These are phyloP conservation scores for Quercus suber DNA, from an alignment of 306 rosid genomes.

Conservation along the genomic window DNA sequence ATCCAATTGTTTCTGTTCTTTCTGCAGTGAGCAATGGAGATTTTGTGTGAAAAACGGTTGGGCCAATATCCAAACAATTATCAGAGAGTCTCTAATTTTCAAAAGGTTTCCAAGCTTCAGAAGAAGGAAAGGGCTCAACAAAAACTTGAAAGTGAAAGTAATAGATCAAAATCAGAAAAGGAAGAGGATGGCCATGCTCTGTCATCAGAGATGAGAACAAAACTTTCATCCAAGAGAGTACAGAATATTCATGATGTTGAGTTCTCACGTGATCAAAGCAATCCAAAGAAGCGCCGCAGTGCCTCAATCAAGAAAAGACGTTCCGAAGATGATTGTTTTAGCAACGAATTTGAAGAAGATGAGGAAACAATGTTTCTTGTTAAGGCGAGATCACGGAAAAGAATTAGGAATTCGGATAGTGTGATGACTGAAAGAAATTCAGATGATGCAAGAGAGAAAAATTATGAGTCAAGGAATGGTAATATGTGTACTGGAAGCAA, in stretches of 20 bases:
- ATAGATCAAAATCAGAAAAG: slow-evolving; percentile 16
- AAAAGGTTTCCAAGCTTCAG: slow-evolving; percentile 14
- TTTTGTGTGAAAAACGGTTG: slow-evolving; percentile 21
- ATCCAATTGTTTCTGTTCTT: not conserved
- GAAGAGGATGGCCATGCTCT: slow-evolving; percentile 6
- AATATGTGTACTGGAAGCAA: slow-evolving; percentile 3
- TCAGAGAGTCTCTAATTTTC: slow-evolving; percentile 13
- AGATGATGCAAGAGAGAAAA: slow-evolving; percentile 13
- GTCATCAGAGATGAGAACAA: slow-evolving; percentile 5
- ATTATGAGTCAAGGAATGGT: not conserved
- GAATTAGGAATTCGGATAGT: slow-evolving; percentile 22
- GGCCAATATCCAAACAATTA: slow-evolving; percentile 12
- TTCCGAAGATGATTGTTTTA: not conserved
- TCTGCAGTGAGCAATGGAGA: slow-evolving; percentile 47
- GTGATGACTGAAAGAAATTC: not conserved
- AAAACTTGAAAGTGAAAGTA: slow-evolving; percentile 1
- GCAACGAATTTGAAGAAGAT: slow-evolving; percentile 20
- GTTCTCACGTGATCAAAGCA: not conserved
- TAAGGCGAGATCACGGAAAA: slow-evolving; percentile 38
- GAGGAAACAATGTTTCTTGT: slow-evolving; percentile 20
- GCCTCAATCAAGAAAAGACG: slow-evolving; percentile 5
- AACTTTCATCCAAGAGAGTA: slow-evolving; percentile 19
- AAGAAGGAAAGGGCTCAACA: slow-evolving; percentile 26
- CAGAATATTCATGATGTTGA: not conserved
- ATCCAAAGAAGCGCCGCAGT: slow-evolving; percentile 21